phyloP scores from a whole-genome alignment of 148 eudicot genomes.

The Vaccinium vitisidaea region DNA sequence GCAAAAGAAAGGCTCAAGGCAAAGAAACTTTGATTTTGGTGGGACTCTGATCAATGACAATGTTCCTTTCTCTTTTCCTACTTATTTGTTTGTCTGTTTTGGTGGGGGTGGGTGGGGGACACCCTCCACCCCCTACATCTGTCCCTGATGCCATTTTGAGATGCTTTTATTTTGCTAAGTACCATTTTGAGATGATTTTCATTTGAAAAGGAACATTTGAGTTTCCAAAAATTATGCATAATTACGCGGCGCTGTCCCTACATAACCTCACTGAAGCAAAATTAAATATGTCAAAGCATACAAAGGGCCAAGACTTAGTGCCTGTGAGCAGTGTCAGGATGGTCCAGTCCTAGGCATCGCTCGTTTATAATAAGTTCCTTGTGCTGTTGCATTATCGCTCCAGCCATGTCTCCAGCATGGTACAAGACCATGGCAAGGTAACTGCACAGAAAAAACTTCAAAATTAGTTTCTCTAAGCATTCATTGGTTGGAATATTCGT shows the following conservation, averaged over 20 bases:
- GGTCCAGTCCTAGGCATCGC: conserved; percentile 96
- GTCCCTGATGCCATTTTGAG: neutral
- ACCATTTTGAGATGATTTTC: neutral
- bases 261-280: neutral
- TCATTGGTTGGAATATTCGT: neutral
- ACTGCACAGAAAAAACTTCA: conserved; percentile 30
- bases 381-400: conserved; percentile 98
- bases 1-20: neutral
- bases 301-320: conserved; percentile 8
- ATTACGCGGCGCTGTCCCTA: neutral
- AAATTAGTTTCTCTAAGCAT: conserved; percentile 4
- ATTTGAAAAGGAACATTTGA: neutral
- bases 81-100: no score
- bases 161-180: neutral
- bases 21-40: neutral
- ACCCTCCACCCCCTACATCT: no score
- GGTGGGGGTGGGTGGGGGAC: neutral
- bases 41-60: neutral
- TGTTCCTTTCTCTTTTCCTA: neutral
- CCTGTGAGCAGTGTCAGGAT: conserved; percentile 99
- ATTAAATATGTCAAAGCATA: conserved; percentile 10
- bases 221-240: neutral
- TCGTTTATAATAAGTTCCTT: conserved; percentile 97
- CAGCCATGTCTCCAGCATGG: conserved; percentile 98
- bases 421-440: conserved; percentile 98